Evolutionary conservation across 306 rosid genomes (phyloP).

Genomic region (Sphenostylis stenocarpa): DNA sequence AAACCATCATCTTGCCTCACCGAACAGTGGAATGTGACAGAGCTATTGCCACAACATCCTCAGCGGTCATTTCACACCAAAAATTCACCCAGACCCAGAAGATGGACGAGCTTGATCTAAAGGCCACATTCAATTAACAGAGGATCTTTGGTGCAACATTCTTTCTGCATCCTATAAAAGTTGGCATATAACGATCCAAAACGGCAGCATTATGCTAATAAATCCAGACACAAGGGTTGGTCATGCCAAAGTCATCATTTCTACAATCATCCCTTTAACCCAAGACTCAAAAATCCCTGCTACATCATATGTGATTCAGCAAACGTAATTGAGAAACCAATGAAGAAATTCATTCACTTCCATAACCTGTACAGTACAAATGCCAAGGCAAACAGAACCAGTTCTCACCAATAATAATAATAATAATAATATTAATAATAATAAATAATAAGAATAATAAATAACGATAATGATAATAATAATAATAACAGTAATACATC

Average conservation of each 20-base stretch:
- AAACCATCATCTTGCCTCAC: slow-evolving; percentile 31
- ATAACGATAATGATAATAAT: not conserved
- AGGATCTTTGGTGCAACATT: slow-evolving; percentile 39
- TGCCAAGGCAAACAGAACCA: slow-evolving; percentile 24
- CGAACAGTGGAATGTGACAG: slow-evolving; percentile 14
- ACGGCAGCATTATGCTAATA: slow-evolving; percentile 39
- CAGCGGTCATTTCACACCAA: slow-evolving; percentile 28
- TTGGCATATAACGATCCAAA: slow-evolving; percentile 37
- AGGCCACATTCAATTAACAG: slow-evolving; percentile 37
- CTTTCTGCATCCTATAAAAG: slow-evolving; percentile 41
- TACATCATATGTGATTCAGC: slow-evolving; percentile 48
- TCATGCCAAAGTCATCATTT: slow-evolving; percentile 39
- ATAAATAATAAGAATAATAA: not conserved
- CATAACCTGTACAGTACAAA: slow-evolving; percentile 36
- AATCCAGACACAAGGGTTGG: slow-evolving; percentile 36
- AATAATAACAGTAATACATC: not conserved
- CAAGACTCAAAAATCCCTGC: slow-evolving; percentile 47
- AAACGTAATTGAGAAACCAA: slow-evolving; percentile 35
- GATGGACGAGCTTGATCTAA: slow-evolving; percentile 41
- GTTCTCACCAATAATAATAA: slow-evolving; percentile 7
- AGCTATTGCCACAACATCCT: slow-evolving; percentile 32
- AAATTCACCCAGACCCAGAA: slow-evolving; percentile 27
- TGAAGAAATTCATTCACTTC: slow-evolving; percentile 41
- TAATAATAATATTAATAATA: not conserved
- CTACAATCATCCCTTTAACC: slow-evolving; percentile 35